phyloP scores from a whole-genome alignment of 768 basidiomycete species.

The Amanita rubescens region DNA sequence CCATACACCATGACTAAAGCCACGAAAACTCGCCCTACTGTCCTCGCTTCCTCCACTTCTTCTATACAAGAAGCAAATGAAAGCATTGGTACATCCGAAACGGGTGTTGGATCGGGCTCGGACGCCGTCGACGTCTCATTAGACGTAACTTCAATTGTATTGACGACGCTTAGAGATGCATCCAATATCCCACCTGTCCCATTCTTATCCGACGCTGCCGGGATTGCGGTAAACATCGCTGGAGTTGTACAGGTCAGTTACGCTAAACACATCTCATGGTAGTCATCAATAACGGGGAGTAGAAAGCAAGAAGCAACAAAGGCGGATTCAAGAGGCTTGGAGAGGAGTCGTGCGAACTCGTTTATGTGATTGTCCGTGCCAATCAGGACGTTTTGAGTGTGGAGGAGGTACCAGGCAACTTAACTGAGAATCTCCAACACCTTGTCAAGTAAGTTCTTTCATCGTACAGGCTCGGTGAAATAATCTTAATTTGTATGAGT shows the following conservation, averaged over 20 bases:
- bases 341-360: conserved; percentile 4
- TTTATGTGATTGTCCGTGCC: conserved; percentile 6
- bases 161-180: conserved; percentile 4
- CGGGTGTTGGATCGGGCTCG: neutral
- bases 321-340: conserved; percentile 1
- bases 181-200: conserved; percentile 2
- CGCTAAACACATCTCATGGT: neutral
- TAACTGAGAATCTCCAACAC: conserved; percentile 1
- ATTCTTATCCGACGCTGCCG: neutral
- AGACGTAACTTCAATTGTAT: neutral
- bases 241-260: neutral
- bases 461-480: neutral
- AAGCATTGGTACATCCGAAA: neutral
- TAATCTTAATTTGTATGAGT: neutral
- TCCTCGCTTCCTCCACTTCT: neutral
- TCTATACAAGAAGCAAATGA: neutral
- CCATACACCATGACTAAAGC: neutral
- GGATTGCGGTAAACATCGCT: conserved; percentile 1
- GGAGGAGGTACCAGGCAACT: neutral
- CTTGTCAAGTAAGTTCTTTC: conserved; percentile 3
- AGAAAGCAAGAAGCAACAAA: conserved; percentile 3
- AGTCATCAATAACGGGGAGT: neutral
- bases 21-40: neutral
- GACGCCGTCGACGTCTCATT: neutral
- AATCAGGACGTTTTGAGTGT: neutral